Base-by-base conservation (phyloP, 768 basidiomycete genomes). In the Mycena crocata region DNA sequence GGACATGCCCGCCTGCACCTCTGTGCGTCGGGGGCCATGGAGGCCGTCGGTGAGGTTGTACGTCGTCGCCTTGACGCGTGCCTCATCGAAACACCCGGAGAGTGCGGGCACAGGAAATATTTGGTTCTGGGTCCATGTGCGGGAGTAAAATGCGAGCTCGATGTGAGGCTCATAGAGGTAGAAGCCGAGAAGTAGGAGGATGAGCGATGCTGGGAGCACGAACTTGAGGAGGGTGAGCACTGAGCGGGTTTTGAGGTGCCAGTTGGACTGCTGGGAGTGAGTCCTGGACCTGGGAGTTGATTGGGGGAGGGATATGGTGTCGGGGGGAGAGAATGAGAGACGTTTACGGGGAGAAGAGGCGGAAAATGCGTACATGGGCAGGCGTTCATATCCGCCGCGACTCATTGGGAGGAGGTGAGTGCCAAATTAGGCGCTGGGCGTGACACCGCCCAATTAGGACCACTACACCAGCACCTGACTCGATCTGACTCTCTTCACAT, bases 81-180 rank as follows among this genome's bases (percentile, higher is more conserved):
- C 75, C 2, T 86, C 80, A 62, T 90, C 79, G 79, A 95, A 95
- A 77, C 96, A 98, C 2, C 91, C 92, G 1, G 88, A 77, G 19
- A 95, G 83, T 0, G 90, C 89, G 6, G 80, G 79, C 7, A 93
- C 76, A 13, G 85, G 78, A n/a, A 87, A 82, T n/a, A 97, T 87
- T 71, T 95, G 92, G 44, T 81, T 76, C 42, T 85, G 80, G 50
- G 96, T 83, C 94, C 96, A 98, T 42, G 82, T 81, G 30, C 91
- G 86, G 34, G 85, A 83, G 79, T 94, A 96, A 73, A 95, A 87
- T 28, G 91, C 83, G 44, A 96, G 79, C 78, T 98, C 96, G 72
- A 98, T 80, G 78, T 98, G 95, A 4, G 93, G 87, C 78, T 97
- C 92, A 78, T 91, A 93, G 48, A 89, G 73, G 72, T 87, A 84